Percentiles rank a stretch among this genome's conserved stretches.
phyloP scores from a whole-genome alignment of 306 rosid species.

The Trifolium repens region DNA sequence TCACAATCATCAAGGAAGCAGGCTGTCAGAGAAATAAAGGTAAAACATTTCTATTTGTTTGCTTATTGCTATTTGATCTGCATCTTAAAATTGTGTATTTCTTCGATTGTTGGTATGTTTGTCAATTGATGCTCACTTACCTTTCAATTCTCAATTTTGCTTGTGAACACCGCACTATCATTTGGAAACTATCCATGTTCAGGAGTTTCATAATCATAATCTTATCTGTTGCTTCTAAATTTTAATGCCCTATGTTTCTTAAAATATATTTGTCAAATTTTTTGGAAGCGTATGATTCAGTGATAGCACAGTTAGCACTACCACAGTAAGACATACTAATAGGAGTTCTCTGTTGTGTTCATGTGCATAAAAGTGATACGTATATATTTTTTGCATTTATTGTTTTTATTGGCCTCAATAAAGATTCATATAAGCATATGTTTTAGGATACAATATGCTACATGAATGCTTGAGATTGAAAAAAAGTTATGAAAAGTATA shows the following conservation, averaged over 20 bases:
- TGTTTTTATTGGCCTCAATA: not conserved
- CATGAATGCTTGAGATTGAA: constrained; percentile 18
- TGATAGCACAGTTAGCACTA: not conserved
- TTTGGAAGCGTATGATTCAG: constrained; percentile 21
- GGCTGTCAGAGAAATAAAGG: constrained; percentile 92
- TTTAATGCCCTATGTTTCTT: not conserved
- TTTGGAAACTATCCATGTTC: not conserved
- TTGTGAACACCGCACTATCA: not conserved
- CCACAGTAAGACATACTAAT: too few species aligned
- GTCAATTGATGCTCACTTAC: constrained; percentile 24
- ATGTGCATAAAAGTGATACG: not conserved
- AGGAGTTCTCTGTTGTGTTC: too few species aligned
- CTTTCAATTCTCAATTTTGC: constrained; percentile 4
- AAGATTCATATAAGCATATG: constrained; percentile 10
- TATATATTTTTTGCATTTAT: not conserved
- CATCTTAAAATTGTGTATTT: constrained; percentile 11
- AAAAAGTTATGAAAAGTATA: constrained; percentile 35
- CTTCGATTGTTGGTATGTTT: constrained; percentile 31
- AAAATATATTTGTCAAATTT: constrained; percentile 19
- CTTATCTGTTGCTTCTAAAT: constrained; percentile 5
- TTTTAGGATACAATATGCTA: constrained; percentile 23
- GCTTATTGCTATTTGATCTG: constrained; percentile 32
- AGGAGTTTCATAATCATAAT: constrained; percentile 10
- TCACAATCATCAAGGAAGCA: constrained; percentile 75
- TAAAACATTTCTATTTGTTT: constrained; percentile 64